Evolutionary conservation across 176 grass and related monocot genomes (phyloP).

Genomic region (Aegilops longissima): DNA sequence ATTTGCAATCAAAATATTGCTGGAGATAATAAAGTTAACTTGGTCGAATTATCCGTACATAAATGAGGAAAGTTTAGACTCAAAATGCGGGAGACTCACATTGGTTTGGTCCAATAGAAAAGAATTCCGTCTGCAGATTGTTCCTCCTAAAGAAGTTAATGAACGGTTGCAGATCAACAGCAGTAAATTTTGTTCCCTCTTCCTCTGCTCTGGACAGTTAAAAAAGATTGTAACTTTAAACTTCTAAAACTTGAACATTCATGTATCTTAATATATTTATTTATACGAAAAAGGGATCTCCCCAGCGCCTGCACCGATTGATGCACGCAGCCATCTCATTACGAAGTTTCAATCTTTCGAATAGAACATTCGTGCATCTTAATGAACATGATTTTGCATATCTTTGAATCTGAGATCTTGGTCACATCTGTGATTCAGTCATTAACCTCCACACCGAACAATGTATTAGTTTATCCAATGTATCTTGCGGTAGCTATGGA

Average conservation of each 20-base stretch:
- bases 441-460: background rate
- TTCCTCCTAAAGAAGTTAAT: conserved; percentile 70
- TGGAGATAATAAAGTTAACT: conserved; percentile 14
- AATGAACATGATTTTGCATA: background rate
- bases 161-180: conserved; percentile 76
- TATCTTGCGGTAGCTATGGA: background rate
- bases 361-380: background rate
- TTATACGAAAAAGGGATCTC: no score
- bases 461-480: conserved; percentile 3
- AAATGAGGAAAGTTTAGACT: conserved; percentile 12
- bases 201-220: conserved; percentile 74
- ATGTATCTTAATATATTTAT: background rate
- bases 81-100: conserved; percentile 58
- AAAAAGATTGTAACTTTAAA: background rate
- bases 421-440: background rate
- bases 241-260: background rate
- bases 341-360: no score
- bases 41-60: background rate
- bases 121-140: conserved; percentile 80
- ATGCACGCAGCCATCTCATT: no score
- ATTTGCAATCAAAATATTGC: conserved; percentile 16
- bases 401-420: background rate
- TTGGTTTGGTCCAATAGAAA: conserved; percentile 71
- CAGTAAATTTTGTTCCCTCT: conserved; percentile 67
- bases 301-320: no score